Percentiles rank a stretch among this genome's conserved stretches.
Conservation (phyloP, 2,329 filamentous ascomycete genomes). For the Elsinoe arachidis region DNA sequence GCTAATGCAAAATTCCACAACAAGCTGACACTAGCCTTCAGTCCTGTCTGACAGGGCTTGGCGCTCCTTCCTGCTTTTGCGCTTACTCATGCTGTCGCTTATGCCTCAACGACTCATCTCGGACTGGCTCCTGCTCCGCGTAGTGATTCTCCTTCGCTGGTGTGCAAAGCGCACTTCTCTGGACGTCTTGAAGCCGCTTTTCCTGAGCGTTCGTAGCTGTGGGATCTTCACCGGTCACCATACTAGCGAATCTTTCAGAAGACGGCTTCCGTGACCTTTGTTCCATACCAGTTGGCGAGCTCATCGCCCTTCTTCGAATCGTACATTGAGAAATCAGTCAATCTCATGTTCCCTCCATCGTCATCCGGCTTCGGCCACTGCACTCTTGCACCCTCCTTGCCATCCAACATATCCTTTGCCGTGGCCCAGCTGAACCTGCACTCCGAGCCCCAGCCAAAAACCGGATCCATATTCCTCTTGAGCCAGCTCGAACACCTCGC, state of each 20-base stretch:
- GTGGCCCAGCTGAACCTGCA: slow-evolving; percentile 95
- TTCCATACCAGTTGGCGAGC: slow-evolving; percentile 75
- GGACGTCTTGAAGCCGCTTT: no score
- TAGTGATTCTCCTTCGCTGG: no score
- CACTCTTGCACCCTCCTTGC: slow-evolving; percentile 59
- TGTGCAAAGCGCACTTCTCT: no score
- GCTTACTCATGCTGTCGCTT: no score
- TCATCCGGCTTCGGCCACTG: slow-evolving; percentile 78
- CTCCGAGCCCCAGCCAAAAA: slow-evolving; percentile 93
- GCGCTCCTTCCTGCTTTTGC: no score
- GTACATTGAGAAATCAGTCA: slow-evolving; percentile 67
- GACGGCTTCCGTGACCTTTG: slow-evolving; percentile 57
- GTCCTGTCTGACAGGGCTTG: no score
- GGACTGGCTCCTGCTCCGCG: no score
- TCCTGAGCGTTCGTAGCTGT: no score
- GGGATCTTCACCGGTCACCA: no score
- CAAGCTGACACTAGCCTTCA: no score
- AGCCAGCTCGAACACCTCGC: slow-evolving; percentile 72
- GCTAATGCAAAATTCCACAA: no score
- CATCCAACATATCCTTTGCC: slow-evolving; percentile 82
- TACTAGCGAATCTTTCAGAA: slow-evolving; percentile 42
- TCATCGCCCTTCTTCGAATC: slow-evolving; percentile 49
- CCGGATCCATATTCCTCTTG: slow-evolving; percentile 74
- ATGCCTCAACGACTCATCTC: no score
- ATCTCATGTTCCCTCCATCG: slow-evolving; percentile 52